Base-by-base conservation (phyloP, 2,329 filamentous ascomycete species). In the Leptographium flavum region DNA sequence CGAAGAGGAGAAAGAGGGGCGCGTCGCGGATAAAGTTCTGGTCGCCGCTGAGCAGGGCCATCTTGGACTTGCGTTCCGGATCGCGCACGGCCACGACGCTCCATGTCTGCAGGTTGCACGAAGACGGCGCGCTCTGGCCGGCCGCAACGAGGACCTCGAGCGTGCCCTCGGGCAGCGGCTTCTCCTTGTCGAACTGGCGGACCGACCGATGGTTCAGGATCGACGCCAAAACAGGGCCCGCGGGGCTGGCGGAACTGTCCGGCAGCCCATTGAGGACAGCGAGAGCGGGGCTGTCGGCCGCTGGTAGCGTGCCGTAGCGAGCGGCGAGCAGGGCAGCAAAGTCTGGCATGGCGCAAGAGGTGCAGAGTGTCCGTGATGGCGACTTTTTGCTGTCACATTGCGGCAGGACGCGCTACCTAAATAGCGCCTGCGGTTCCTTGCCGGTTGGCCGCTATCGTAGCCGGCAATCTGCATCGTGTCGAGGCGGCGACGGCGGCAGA, bases 21-120 rank as follows among this genome's bases (percentile, higher is more conserved):
- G 59, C 57, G 14, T 52, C 36, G 11, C 53, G 55, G 39, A 61
- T 58, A 49, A 61, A 61, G 21, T 52, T 53, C 49, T 61, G 58
- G 48, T 59, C 51, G 30, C 51, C 55, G 35, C 55, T 54, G 3
- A 62, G 49, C 1, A 42, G 27, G 2, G 60, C 58, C 11, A 54
- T 53, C 39, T 52, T 28, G 17, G 50, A 45, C 38, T 61, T 60
- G 30, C 52, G 53, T n/a, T 45, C 47, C 4, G 52, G 41, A 32
- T 59, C 54, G 27, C 52, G 30, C 13, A 61, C 43, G 13, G 57
- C 56, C 21, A 62, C 48, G 14, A 56, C 56, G 44, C 57, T 59
- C 57, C 59, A 62, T 0, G 57, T 57, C 44, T 62, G 60, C 25
- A 61, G 49, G 48, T 61, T 60, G 8, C 57, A 61, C 14, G 58